phyloP scores from a whole-genome alignment of 2,329 filamentous ascomycete genomes.

The Ambrosiella beaveri region DNA sequence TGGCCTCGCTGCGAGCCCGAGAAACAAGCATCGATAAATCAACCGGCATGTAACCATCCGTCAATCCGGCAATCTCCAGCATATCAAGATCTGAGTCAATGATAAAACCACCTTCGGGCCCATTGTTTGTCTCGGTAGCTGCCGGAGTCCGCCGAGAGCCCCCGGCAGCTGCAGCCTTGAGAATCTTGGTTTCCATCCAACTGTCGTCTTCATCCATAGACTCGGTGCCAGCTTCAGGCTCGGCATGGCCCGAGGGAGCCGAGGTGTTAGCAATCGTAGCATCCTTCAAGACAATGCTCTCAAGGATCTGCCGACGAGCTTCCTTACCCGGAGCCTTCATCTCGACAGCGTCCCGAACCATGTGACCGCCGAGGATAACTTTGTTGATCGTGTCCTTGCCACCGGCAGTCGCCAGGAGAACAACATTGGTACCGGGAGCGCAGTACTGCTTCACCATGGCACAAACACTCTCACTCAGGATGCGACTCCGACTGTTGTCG shows the following conservation, averaged over 20 bases:
- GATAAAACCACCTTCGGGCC: conserved; percentile 42
- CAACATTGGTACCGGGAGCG: conserved; percentile 59
- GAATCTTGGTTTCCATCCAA: conserved; percentile 62
- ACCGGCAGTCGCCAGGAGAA: conserved; percentile 78
- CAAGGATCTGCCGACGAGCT: conserved; percentile 63
- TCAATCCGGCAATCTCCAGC: conserved; percentile 80
- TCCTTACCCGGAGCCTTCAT: conserved; percentile 90
- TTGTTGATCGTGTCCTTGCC: conserved; percentile 86
- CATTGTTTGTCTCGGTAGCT: not conserved
- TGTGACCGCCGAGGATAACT: conserved; percentile 75
- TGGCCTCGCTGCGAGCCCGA: conserved; percentile 75
- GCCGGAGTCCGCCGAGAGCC: conserved; percentile 14
- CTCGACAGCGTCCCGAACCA: conserved; percentile 78
- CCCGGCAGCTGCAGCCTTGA: conserved; percentile 15
- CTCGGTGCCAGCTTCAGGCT: conserved; percentile 25
- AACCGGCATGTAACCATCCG: conserved; percentile 95
- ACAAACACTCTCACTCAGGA: conserved; percentile 78
- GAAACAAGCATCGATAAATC: conserved; percentile 75
- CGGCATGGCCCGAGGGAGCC: conserved; percentile 33
- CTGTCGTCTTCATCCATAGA: conserved; percentile 31
- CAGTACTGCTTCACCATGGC: conserved; percentile 74
- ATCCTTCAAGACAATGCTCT: conserved; percentile 49
- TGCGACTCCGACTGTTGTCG: conserved; percentile 80
- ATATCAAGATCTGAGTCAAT: conserved; percentile 70
- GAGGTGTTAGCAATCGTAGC: not conserved